Conservation (phyloP, 2,329 filamentous ascomycete genomes). For the Ascochyta rabiei region DNA sequence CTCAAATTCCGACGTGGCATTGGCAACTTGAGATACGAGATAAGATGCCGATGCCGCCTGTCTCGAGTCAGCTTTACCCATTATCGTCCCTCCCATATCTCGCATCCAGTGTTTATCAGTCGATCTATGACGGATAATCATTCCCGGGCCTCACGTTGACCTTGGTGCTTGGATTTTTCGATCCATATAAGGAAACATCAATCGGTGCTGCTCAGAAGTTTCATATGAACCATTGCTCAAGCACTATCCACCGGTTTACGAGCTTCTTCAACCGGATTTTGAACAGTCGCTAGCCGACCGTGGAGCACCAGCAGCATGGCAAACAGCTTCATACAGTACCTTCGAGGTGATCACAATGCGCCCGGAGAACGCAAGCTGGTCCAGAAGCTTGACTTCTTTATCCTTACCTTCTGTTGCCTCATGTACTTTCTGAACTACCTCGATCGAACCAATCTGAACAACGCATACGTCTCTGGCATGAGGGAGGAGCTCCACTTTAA, state of each 20-base stretch:
- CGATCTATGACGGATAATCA: slow-evolving; percentile 11
- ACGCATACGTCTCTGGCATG: slow-evolving; percentile 53
- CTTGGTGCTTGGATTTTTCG: neutral
- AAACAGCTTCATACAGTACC: slow-evolving; percentile 39
- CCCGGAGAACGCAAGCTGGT: slow-evolving; percentile 55
- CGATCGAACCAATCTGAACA: slow-evolving; percentile 51
- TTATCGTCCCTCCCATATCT: slow-evolving; percentile 22
- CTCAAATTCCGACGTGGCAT: slow-evolving; percentile 3
- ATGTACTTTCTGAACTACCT: slow-evolving; percentile 44
- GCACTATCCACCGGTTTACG: neutral
- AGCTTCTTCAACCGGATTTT: neutral
- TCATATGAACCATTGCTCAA: neutral
- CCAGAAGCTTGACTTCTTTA: slow-evolving; percentile 68
- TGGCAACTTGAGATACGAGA: slow-evolving; percentile 3
- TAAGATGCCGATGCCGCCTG: slow-evolving; percentile 17
- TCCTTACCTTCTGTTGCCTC: slow-evolving; percentile 67
- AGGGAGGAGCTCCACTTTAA: slow-evolving; percentile 48
- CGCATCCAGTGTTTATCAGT: slow-evolving; percentile 10
- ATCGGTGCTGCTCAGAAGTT: neutral
- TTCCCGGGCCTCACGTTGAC: slow-evolving; percentile 15
- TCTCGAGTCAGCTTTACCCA: slow-evolving; percentile 20
- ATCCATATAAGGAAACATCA: slow-evolving; percentile 10
- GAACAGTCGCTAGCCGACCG: neutral
- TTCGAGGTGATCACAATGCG: slow-evolving; percentile 43
- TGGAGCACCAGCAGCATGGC: slow-evolving; percentile 25